Evolutionary conservation across 2,329 filamentous ascomycete genomes (phyloP), one percentile per base, ranked within the genome.

Genomic region (Claviceps purpurea): DNA sequence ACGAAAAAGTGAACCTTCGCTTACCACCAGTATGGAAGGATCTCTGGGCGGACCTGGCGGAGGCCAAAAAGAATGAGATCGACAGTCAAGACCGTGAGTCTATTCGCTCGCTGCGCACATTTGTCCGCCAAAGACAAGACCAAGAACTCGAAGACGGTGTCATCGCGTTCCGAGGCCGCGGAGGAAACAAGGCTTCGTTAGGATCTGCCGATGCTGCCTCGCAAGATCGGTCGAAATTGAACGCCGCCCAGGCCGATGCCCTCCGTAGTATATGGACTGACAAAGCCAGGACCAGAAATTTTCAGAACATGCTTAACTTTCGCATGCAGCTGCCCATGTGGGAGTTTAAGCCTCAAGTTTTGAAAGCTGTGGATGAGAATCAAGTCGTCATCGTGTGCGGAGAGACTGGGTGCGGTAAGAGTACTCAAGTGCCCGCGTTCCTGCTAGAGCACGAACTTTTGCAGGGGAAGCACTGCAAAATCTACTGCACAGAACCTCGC

Each of bases 381-480:
- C 90, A 93, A 61, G 85, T 95, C 10, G 83, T 93, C 10, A 96
- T 98, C 54, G 80, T 98, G 34, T 97, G 91, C 64, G 93, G 93
- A 64, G 93, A 98, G 69, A 98, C 93, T 2, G 93, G 93, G 59
- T 96, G 86, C 65, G 93, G 93, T 57, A 98, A 98, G 73, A 96
- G 89, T 67, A 98, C 93, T 0, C 93, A 98, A 62, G 85, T 96
- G n/a, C 93, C 93, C 5, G 84, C 90, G 0, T 97, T 94, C 63
- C 79, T 98, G 51, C 73, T 98, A 7, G 93, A 98, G 65, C 81
- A 95, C 61, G 85, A 96, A 62, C 77, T 98, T 49, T 79, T 81
- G 3, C 79, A 84, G 56, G 91, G 90, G 4, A 84, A 82, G 57
- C 73, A 81, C 5, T 97, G 90, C 69, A 96, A 95, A 62, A 83